phyloP scores from a whole-genome alignment of 75 land plant genomes.

The Pinus taeda region DNA sequence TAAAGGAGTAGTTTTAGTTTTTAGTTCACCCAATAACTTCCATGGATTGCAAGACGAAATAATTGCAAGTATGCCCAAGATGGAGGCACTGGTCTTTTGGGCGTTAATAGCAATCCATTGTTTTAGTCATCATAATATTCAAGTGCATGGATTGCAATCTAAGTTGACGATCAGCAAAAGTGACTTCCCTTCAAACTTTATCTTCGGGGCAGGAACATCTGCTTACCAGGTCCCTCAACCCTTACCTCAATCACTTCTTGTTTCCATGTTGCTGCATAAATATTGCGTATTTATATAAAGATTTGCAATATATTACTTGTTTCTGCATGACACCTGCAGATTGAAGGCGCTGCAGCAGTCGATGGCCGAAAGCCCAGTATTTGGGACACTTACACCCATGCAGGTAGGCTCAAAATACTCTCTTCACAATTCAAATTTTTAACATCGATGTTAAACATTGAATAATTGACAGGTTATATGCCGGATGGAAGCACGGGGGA shows the following conservation, averaged over 20 bases:
- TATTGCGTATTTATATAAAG: too few relatives aligned
- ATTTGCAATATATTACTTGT: background rate
- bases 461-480: slow-evolving; percentile 22
- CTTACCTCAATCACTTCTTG: too few relatives aligned
- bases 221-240: slow-evolving; percentile 53
- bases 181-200: slow-evolving; percentile 48
- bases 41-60: too few relatives aligned
- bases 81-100: too few relatives aligned
- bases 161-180: slow-evolving; percentile 7
- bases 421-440: slow-evolving; percentile 1
- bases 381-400: slow-evolving; percentile 70
- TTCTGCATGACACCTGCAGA: slow-evolving; percentile 22
- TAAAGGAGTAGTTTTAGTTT: too few relatives aligned
- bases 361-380: slow-evolving; percentile 75
- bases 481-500: slow-evolving; percentile 39
- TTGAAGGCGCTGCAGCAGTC: slow-evolving; percentile 67
- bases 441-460: background rate
- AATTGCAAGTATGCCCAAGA: too few relatives aligned
- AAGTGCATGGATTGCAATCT: too few relatives aligned
- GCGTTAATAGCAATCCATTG: too few relatives aligned
- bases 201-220: slow-evolving; percentile 57
- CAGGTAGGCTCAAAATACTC: slow-evolving; percentile 17
- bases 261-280: too few relatives aligned
- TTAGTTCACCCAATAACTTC: too few relatives aligned
- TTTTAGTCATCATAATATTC: background rate